These are phyloP conservation scores for Trametes cinnabarina DNA, from an alignment of 768 basidiomycete species.

Conservation along the genomic window DNA sequence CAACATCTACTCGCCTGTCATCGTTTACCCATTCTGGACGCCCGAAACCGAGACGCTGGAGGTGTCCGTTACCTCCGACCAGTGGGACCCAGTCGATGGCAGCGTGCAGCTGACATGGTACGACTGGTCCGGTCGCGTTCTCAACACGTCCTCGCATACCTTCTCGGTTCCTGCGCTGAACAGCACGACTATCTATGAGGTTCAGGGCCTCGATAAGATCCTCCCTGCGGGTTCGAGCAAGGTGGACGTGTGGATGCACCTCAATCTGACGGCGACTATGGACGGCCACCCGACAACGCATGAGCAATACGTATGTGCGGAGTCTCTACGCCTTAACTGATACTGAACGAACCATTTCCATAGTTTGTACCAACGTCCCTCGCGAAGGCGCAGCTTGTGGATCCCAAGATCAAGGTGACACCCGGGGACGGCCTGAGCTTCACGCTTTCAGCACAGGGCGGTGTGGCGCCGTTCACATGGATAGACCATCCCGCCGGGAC, in stretches of 20 bases:
- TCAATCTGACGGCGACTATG: slow-evolving; percentile 48
- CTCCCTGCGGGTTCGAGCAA: slow-evolving; percentile 42
- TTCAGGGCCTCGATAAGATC: slow-evolving; percentile 41
- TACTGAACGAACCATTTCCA: neutral
- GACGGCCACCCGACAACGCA: slow-evolving; percentile 40
- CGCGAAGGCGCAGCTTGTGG: slow-evolving; percentile 44
- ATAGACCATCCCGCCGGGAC: slow-evolving; percentile 57
- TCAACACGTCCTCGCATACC: slow-evolving; percentile 37
- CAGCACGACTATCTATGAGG: slow-evolving; percentile 43
- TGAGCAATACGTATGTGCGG: slow-evolving; percentile 52
- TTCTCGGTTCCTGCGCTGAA: slow-evolving; percentile 50
- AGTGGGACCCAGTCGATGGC: slow-evolving; percentile 46
- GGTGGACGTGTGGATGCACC: slow-evolving; percentile 48
- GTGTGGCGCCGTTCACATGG: slow-evolving; percentile 59
- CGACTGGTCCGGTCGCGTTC: slow-evolving; percentile 46
- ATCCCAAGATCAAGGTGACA: slow-evolving; percentile 44
- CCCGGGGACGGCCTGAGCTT: slow-evolving; percentile 40
- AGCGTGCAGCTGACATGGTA: slow-evolving; percentile 55
- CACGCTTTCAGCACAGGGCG: slow-evolving; percentile 50
- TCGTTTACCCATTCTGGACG: slow-evolving; percentile 59
- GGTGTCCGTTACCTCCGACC: slow-evolving; percentile 51
- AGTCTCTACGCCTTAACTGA: neutral
- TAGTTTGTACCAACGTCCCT: slow-evolving; percentile 55
- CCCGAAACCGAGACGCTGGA: slow-evolving; percentile 47
- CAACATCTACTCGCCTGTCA: slow-evolving; percentile 43